A percentile compares a stretch with the other conserved stretches of the same genome.
Evolutionary conservation across 225 moss, liverwort and hornwort genomes (phyloP).

Genomic region (Bryoerythrophyllum caledonicum): DNA sequence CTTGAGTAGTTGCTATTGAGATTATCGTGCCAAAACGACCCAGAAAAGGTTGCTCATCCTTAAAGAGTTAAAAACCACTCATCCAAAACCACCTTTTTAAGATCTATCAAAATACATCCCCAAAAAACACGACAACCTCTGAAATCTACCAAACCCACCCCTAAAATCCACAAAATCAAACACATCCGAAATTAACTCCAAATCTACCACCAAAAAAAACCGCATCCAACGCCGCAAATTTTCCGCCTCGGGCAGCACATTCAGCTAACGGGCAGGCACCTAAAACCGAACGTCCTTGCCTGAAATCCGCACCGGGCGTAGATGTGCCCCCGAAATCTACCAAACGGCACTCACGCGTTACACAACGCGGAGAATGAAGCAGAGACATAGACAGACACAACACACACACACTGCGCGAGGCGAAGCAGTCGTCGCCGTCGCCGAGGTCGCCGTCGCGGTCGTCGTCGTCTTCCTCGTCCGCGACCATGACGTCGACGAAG

Average conservation of each 20-base stretch:
- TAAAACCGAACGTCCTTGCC: rapidly evolving
- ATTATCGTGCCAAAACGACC: no score
- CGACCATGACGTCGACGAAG: no score
- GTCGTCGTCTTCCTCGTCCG: not conserved
- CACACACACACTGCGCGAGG: not conserved
- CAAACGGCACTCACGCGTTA: constrained; percentile 28
- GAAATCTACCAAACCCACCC: no score
- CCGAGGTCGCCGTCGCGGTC: not conserved
- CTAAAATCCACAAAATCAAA: not conserved
- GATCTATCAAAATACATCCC: no score
- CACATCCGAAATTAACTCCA: not conserved
- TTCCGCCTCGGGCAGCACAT: constrained; percentile 10
- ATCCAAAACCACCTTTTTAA: no score
- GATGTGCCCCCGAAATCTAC: no score
- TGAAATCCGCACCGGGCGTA: no score
- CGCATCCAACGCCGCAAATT: not conserved
- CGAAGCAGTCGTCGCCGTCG: not conserved
- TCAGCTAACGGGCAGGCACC: constrained; percentile 23
- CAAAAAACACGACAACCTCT: no score
- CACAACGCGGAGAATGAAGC: not conserved
- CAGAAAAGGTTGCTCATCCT: no score
- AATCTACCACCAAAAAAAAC: not conserved
- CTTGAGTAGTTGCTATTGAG: no score
- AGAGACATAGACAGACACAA: not conserved
- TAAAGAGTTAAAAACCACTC: no score